Conservation (phyloP, 306 rosid genomes). For the Amphicarpaea edgeworthii region DNA sequence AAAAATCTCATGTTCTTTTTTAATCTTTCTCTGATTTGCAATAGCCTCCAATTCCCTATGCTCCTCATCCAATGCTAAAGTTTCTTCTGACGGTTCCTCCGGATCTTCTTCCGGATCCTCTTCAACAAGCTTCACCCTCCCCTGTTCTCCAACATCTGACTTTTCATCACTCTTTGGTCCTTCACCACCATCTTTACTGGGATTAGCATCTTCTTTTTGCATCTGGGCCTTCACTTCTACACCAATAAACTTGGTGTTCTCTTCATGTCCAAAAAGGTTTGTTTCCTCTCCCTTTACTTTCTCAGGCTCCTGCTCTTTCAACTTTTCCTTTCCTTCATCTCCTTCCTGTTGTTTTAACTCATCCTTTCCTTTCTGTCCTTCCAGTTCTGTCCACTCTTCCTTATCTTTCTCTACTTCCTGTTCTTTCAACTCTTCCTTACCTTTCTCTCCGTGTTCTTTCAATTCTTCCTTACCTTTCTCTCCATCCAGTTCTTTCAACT, state of each 20-base stretch:
- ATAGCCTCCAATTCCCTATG: conserved; percentile 58
- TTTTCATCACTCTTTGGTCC: conserved; percentile 50
- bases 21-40: conserved; percentile 65
- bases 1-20: conserved; percentile 78
- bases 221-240: conserved; percentile 45
- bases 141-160: conserved; percentile 62
- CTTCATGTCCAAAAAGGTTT: conserved; percentile 41
- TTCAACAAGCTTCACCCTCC: conserved; percentile 55
- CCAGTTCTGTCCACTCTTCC: conserved; percentile 36
- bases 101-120: conserved; percentile 62
- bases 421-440: conserved; percentile 20
- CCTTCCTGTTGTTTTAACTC: conserved; percentile 9
- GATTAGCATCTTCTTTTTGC: conserved; percentile 48
- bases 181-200: conserved; percentile 44
- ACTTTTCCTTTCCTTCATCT: conserved; percentile 41
- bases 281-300: conserved; percentile 49
- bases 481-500: background rate
- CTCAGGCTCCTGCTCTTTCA: conserved; percentile 30
- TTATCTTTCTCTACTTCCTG: conserved; percentile 22
- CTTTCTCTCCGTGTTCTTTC: conserved; percentile 16
- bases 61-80: conserved; percentile 59
- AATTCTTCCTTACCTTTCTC: conserved; percentile 31
- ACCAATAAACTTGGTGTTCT: conserved; percentile 30
- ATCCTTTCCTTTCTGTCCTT: conserved; percentile 24
- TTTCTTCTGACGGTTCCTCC: conserved; percentile 54